Evolutionary conservation across 108 stramenopile genomes (phyloP).

Genomic region (Licmophora abbreviata): DNA sequence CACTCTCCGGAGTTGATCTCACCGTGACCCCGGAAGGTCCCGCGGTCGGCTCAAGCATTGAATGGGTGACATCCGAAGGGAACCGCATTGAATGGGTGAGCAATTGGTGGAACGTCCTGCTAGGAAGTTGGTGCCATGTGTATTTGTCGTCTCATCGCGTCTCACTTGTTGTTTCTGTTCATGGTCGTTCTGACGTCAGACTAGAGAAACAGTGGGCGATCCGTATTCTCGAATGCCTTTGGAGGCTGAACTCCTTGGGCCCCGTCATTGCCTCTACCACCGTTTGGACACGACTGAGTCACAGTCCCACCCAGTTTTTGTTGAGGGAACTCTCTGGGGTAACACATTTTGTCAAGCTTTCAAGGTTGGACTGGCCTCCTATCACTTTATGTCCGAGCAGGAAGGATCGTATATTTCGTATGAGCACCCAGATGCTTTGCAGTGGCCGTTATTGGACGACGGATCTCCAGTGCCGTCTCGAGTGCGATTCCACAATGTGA

Average conservation of each 20-base stretch:
- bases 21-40: slow-evolving; percentile 29
- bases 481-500: slow-evolving; percentile 39
- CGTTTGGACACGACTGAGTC: not conserved
- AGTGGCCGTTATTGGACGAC: slow-evolving; percentile 66
- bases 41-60: slow-evolving; percentile 21
- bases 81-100: slow-evolving; percentile 5
- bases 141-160: slow-evolving; percentile 13
- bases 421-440: slow-evolving; percentile 34
- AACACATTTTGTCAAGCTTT: slow-evolving; percentile 63
- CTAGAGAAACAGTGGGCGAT: not conserved
- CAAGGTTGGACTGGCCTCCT: slow-evolving; percentile 64
- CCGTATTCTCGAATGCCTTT: not conserved
- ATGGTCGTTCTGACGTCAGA: not conserved
- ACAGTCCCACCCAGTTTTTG: slow-evolving; percentile 28
- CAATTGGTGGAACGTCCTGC: slow-evolving; percentile 2
- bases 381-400: slow-evolving; percentile 45
- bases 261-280: not conserved
- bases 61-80: slow-evolving; percentile 36
- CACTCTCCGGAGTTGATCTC: slow-evolving; percentile 18
- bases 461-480: slow-evolving; percentile 45
- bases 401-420: slow-evolving; percentile 57
- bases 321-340: slow-evolving; percentile 40
- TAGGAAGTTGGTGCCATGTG: slow-evolving; percentile 16
- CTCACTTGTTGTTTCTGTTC: slow-evolving; percentile 8
- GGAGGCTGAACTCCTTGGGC: not conserved